phyloP scores from a whole-genome alignment of 2,329 filamentous ascomycete genomes.

The Aspergillus chevalieri region DNA sequence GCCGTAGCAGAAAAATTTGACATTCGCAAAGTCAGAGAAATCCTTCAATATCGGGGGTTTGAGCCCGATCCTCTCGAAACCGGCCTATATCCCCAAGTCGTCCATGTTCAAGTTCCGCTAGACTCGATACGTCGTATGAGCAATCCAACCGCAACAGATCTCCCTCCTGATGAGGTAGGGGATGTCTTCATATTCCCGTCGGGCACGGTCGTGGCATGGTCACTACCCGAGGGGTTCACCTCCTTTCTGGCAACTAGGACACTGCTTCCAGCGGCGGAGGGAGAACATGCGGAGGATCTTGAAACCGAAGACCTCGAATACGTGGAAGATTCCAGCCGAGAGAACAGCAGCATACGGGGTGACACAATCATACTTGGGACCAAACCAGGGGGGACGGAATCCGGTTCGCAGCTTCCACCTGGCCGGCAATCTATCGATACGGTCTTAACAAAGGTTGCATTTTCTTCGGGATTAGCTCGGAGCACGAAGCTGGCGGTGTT shows the following conservation, averaged over 20 bases:
- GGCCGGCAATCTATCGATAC: conserved; percentile 45
- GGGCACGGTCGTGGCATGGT: conserved; percentile 89
- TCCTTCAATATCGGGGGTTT: conserved; percentile 55
- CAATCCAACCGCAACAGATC: conserved; percentile 33
- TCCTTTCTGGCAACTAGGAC: conserved; percentile 63
- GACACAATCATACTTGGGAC: conserved; percentile 88
- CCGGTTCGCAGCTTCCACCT: conserved; percentile 15
- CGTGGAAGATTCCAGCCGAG: conserved; percentile 63
- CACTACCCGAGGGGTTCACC: conserved; percentile 69
- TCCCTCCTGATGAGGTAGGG: conserved; percentile 50
- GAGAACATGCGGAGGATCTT: conserved; percentile 62
- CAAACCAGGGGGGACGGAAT: conserved; percentile 37
- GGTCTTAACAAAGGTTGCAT: conserved; percentile 88
- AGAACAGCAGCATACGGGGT: conserved; percentile 72
- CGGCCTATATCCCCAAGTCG: conserved; percentile 58
- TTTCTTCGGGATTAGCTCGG: conserved; percentile 86
- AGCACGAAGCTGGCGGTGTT: conserved; percentile 91
- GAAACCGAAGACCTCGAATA: conserved; percentile 92
- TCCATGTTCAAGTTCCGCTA: conserved; percentile 52
- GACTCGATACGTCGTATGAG: conserved; percentile 40
- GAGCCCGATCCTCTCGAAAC: conserved; percentile 58
- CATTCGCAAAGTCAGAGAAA: conserved; percentile 51
- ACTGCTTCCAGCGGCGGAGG: conserved; percentile 68
- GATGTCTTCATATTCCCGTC: conserved; percentile 96
- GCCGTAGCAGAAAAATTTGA: conserved; percentile 64